phyloP scores from a whole-genome alignment of 768 basidiomycete species.

The Gelatoporia subvermispora region DNA sequence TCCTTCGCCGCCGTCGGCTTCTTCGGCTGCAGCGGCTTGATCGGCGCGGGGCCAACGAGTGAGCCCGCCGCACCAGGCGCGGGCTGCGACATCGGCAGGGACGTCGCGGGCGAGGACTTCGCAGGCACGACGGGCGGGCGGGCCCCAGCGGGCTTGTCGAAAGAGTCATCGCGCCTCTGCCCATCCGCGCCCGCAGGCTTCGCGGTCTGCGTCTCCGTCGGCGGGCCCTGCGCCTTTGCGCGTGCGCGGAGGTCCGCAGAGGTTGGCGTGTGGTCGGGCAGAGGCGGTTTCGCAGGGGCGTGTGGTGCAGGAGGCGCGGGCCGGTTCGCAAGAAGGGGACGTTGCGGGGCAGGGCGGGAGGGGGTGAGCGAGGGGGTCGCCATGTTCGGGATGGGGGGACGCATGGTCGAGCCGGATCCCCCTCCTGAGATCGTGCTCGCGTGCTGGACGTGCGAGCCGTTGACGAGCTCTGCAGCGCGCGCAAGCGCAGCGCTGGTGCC shows the following conservation, averaged over 20 bases:
- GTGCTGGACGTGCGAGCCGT: conserved; percentile 43
- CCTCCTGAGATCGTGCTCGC: conserved; percentile 37
- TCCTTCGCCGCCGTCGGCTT: conserved; percentile 35
- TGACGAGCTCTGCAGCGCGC: conserved; percentile 60
- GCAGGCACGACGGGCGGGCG: conserved; percentile 40
- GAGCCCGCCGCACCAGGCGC: conserved; percentile 42
- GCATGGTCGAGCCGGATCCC: conserved; percentile 20
- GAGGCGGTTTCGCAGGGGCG: conserved; percentile 20
- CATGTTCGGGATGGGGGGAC: conserved; percentile 24
- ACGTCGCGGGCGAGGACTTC: conserved; percentile 39
- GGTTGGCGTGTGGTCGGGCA: conserved; percentile 53
- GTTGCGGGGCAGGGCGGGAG: conserved; percentile 62
- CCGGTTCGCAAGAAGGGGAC: conserved; percentile 54
- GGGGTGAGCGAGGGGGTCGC: conserved; percentile 42
- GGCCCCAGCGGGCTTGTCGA: conserved; percentile 23
- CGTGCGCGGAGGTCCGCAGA: conserved; percentile 64
- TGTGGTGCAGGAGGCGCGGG: conserved; percentile 48
- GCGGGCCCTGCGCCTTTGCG: conserved; percentile 53
- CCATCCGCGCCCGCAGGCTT: conserved; percentile 29
- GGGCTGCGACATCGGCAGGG: conserved; percentile 40
- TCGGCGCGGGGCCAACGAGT: conserved; percentile 49
- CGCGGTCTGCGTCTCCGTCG: conserved; percentile 23
- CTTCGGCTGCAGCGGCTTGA: conserved; percentile 80
- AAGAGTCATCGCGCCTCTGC: conserved; percentile 50
- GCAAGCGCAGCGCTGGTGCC: conserved; percentile 39